These are phyloP conservation scores for Phoma herbarum DNA, from an alignment of 2,329 filamentous ascomycete genomes.

Conservation along the genomic window DNA sequence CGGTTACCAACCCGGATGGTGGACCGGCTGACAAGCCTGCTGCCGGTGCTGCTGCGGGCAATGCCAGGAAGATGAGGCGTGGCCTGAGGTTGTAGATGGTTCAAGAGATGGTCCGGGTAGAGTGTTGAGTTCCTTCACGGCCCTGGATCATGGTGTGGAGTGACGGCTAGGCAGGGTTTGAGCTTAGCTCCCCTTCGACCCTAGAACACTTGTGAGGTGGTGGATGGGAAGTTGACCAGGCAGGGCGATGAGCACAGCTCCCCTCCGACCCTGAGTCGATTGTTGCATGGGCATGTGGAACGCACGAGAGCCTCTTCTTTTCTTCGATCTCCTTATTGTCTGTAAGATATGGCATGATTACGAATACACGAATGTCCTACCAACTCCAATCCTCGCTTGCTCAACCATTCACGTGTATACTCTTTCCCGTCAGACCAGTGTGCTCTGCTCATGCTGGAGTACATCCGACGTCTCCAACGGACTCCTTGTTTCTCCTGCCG, in stretches of 20 bases:
- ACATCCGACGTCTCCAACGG: too few species aligned
- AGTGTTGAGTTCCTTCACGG: too few species aligned
- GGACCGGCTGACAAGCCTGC: constrained; percentile 36
- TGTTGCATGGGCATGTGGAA: too few species aligned
- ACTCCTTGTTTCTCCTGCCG: background rate
- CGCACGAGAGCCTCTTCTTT: too few species aligned
- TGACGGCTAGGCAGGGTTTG: constrained; percentile 6
- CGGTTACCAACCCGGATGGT: constrained; percentile 45
- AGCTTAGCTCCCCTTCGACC: constrained; percentile 7
- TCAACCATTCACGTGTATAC: too few species aligned
- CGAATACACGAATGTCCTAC: constrained; percentile 1
- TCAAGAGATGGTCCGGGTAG: too few species aligned
- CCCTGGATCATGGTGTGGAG: background rate
- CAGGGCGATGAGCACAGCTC: background rate
- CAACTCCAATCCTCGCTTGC: background rate
- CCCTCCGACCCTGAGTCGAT: constrained; percentile 8
- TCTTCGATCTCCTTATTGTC: background rate
- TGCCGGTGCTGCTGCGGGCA: constrained; percentile 22
- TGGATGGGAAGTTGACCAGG: background rate
- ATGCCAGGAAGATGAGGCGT: constrained; percentile 33
- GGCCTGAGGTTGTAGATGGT: constrained; percentile 28
- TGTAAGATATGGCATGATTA: constrained; percentile 2
- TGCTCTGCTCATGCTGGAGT: too few species aligned
- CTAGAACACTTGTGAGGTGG: background rate
- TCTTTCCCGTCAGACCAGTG: too few species aligned